phyloP scores from a whole-genome alignment of 2,329 filamentous ascomycete genomes.

The Diaporthe australafricana region DNA sequence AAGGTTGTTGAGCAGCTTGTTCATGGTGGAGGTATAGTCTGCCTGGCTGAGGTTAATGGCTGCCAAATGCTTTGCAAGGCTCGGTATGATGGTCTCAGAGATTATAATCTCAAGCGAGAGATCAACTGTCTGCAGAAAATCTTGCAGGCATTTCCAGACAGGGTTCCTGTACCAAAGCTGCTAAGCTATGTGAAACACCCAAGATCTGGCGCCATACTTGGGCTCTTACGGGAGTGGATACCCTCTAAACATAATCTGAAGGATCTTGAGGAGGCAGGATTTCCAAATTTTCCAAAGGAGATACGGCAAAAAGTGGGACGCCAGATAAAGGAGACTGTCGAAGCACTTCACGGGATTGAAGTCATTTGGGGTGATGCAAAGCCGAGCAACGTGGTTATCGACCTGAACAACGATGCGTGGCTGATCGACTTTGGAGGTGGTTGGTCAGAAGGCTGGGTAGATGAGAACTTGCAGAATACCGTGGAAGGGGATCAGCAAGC shows the following conservation, averaged over 20 bases:
- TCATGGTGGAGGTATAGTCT: background rate
- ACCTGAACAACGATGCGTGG: slow-evolving; percentile 50
- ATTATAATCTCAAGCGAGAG: slow-evolving; percentile 14
- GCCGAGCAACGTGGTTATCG: slow-evolving; percentile 51
- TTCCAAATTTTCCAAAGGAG: background rate
- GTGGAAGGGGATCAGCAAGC: slow-evolving; percentile 50
- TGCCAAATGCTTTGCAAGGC: slow-evolving; percentile 23
- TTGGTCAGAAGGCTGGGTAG: slow-evolving; percentile 54
- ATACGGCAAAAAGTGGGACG: background rate
- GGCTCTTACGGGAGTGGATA: slow-evolving; percentile 27
- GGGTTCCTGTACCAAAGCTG: background rate
- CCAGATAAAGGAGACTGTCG: slow-evolving; percentile 44
- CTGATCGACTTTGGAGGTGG: slow-evolving; percentile 54
- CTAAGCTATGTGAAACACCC: slow-evolving; percentile 7
- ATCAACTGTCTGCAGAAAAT: slow-evolving; percentile 23
- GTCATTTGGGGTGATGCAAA: slow-evolving; percentile 49
- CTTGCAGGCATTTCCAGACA: background rate
- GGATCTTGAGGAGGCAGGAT: background rate
- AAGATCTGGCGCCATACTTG: background rate
- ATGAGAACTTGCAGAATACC: slow-evolving; percentile 50
- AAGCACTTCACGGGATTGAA: slow-evolving; percentile 43
- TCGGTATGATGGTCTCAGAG: background rate
- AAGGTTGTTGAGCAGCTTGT: slow-evolving; percentile 1
- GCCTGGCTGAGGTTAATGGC: background rate
- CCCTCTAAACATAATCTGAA: slow-evolving; percentile 10